Conservation (phyloP, 2,329 filamentous ascomycete species). For the Fusarium sulawesiense region DNA sequence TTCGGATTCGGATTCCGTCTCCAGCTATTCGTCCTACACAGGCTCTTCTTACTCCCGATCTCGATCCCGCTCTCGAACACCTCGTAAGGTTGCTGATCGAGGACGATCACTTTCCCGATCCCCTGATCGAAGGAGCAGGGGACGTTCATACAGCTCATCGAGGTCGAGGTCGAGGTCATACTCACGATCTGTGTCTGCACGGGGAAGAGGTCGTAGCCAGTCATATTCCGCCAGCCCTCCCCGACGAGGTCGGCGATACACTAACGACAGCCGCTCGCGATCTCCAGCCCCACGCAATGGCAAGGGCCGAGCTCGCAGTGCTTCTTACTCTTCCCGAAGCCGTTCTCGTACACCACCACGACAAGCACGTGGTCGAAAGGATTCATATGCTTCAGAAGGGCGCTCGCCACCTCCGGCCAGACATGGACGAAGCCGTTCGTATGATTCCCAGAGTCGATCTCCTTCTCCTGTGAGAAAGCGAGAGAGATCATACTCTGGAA, state of each 20-base stretch:
- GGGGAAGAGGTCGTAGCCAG: slow-evolving; percentile 36
- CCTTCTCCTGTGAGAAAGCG: slow-evolving; percentile 39
- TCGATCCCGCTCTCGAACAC: slow-evolving; percentile 59
- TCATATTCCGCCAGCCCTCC: slow-evolving; percentile 50
- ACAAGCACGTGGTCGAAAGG: slow-evolving; percentile 24
- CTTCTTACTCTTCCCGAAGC: slow-evolving; percentile 49
- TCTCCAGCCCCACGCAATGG: slow-evolving; percentile 47
- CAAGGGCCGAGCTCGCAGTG: slow-evolving; percentile 45
- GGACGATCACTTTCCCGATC: slow-evolving; percentile 48
- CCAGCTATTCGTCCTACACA: slow-evolving; percentile 82
- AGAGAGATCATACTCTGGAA: slow-evolving; percentile 36
- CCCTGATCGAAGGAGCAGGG: slow-evolving; percentile 43
- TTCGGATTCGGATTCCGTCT: slow-evolving; percentile 77
- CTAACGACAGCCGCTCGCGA: slow-evolving; percentile 46
- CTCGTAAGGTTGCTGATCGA: slow-evolving; percentile 40
- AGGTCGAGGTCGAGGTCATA: slow-evolving; percentile 61
- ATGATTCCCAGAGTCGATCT: slow-evolving; percentile 41
- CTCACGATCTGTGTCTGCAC: slow-evolving; percentile 54
- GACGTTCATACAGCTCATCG: slow-evolving; percentile 45
- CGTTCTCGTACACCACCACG: slow-evolving; percentile 47
- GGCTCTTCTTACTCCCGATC: slow-evolving; percentile 69
- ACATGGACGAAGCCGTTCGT: slow-evolving; percentile 39
- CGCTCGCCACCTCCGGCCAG: slow-evolving; percentile 30
- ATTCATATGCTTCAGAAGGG: too few relatives aligned
- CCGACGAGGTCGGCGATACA: slow-evolving; percentile 40